phyloP scores from a whole-genome alignment of 164 flowering plant genomes.

The Amborella trichopoda region DNA sequence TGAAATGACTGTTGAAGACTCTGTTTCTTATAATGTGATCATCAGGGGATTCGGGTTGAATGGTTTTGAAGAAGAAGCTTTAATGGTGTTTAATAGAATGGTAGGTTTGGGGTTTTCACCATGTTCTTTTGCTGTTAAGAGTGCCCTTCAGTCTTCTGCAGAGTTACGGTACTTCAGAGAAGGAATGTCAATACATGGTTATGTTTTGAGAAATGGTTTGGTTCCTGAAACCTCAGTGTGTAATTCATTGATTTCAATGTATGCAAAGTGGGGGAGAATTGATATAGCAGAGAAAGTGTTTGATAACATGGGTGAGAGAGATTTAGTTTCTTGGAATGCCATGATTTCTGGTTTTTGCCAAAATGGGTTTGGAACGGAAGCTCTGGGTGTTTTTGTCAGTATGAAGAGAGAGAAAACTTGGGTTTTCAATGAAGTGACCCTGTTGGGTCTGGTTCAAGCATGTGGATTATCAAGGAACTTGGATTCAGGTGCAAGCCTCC shows the following conservation, averaged over 20 bases:
- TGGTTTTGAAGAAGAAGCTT: conserved; percentile 14
- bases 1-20: conserved; percentile 18
- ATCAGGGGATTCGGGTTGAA: conserved; percentile 14
- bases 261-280: conserved; percentile 18
- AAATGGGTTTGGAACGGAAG: conserved; percentile 17
- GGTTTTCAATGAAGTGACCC: conserved; percentile 23
- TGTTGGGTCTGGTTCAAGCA: conserved; percentile 23
- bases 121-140: conserved; percentile 6
- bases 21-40: conserved; percentile 11
- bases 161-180: conserved; percentile 16
- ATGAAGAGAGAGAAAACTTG: conserved; percentile 14
- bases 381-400: conserved; percentile 14
- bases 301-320: conserved; percentile 17
- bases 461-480: conserved; percentile 20
- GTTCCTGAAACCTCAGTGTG: conserved; percentile 4
- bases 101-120: conserved; percentile 8
- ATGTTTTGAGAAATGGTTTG: conserved; percentile 14
- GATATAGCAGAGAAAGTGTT: conserved; percentile 18
- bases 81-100: conserved; percentile 15
- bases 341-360: conserved; percentile 24
- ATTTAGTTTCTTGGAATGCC: conserved; percentile 32
- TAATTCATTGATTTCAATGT: conserved; percentile 27
- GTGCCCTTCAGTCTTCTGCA: conserved; percentile 15
- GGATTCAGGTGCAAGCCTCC: conserved; percentile 19
- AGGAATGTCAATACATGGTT: conserved; percentile 15